Base-by-base conservation (phyloP, 1,284 basidiomycete genomes). In the Austroboletus novae-zelandiae region DNA sequence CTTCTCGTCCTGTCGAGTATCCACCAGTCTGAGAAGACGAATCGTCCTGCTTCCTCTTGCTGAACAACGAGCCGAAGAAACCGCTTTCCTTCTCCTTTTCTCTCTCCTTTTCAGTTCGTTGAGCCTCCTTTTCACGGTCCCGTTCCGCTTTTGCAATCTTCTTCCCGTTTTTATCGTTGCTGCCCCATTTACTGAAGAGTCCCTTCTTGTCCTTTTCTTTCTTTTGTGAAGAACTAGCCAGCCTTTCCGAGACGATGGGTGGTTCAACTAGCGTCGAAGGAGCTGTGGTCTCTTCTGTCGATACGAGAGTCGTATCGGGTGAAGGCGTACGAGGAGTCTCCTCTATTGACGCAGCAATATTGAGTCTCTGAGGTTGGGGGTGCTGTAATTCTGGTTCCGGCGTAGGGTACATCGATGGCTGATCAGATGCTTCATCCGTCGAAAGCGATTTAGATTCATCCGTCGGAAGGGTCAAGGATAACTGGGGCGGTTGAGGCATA, bases 31-130 rank as follows among this genome's bases (percentile, higher is more conserved):
- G 73, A 10, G 78, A 71, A 37, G 75, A 65, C 40, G 79, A 74
- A 27, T 84, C 79, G 23, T 91, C 89, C 46, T 86, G 81, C 65
- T 86, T 87, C 78, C 91, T 94, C 74, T 85, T 87, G 48, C 84
- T 76, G 47, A 96, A 96, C 6, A 97, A 74, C 15, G 89, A 90
- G 3, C 91, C 91, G 58, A 96, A 91, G 75, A 96, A 95, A 1
- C 91, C 78, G 27, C 78, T 68, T 25, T 89, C 84, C 59, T 83
- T 82, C 35, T 59, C 57, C 20, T 43, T 59, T 9, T 57, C 57
- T 41, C 51, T 65, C 53, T 89, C 86, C 64, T 80, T 83, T 60
- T 86, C 82, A 57, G 74, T 44, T 25, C 65, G 64, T 44, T 68
- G 68, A 23, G 46, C 75, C 60, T 83, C 79, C 61, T 69, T 69